Evolutionary conservation across 495 filamentous ascomycete species (phyloP).

Genomic region (Tuber magnatum): DNA sequence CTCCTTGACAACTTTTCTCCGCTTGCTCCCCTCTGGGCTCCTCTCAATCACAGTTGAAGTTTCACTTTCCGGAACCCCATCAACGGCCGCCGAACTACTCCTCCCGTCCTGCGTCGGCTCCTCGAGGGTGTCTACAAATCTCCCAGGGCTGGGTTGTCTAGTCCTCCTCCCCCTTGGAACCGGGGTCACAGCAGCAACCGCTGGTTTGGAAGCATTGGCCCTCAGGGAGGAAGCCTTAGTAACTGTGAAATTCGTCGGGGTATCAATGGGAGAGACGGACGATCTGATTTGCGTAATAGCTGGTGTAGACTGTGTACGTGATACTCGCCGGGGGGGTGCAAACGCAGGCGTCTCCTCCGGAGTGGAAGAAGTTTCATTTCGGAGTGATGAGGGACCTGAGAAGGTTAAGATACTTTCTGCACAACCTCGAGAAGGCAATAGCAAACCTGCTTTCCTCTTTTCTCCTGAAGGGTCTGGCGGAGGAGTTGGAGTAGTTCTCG

Average conservation of each 20-base stretch:
- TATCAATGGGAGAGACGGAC: not conserved
- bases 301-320: slow-evolving; percentile 4
- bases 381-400: slow-evolving; percentile 14
- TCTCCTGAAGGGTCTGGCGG: not conserved
- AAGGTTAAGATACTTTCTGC: not conserved
- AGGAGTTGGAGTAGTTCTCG: not conserved
- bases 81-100: not conserved
- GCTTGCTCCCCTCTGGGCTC: not conserved
- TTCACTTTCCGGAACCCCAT: slow-evolving; percentile 4
- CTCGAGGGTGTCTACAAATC: slow-evolving; percentile 18
- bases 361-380: not conserved
- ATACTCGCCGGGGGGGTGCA: slow-evolving; percentile 11
- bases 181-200: slow-evolving; percentile 21
- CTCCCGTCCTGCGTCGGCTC: slow-evolving; percentile 1
- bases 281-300: not conserved
- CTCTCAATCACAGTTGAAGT: slow-evolving; percentile 1
- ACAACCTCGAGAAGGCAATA: not conserved
- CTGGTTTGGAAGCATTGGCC: not conserved
- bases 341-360: not conserved
- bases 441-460: not conserved
- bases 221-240: slow-evolving; percentile 4
- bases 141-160: slow-evolving; percentile 35
- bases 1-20: slow-evolving; percentile 2
- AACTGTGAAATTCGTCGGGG: slow-evolving; percentile 7
- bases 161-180: slow-evolving; percentile 29